Conservation (phyloP, 352 stramenopile genomes). For the Globisporangium camurandrum region DNA sequence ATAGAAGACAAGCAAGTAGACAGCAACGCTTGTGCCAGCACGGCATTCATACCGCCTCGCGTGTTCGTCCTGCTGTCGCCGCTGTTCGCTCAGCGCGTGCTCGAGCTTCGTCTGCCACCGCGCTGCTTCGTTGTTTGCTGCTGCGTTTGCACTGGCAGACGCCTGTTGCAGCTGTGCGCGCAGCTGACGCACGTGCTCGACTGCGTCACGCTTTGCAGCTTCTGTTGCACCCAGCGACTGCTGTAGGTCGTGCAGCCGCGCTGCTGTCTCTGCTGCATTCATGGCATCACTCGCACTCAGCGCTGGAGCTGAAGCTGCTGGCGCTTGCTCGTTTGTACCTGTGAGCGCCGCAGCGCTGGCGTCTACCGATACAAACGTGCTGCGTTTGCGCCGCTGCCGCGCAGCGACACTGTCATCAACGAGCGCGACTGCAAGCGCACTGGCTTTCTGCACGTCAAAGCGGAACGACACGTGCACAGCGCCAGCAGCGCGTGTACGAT, state of each 20-base stretch:
- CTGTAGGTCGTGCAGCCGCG: slow-evolving; percentile 19
- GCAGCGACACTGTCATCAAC: not conserved
- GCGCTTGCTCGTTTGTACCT: not conserved
- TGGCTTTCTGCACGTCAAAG: slow-evolving; percentile 51
- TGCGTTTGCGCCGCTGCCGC: not conserved
- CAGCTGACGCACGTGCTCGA: slow-evolving; percentile 40
- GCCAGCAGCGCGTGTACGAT: slow-evolving; percentile 16
- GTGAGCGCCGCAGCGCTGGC: not conserved
- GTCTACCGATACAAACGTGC: slow-evolving; percentile 5
- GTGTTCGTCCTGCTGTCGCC: slow-evolving; percentile 29
- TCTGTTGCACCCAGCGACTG: slow-evolving; percentile 21
- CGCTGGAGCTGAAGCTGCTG: not conserved
- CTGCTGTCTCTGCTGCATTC: slow-evolving; percentile 1
- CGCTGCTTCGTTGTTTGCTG: slow-evolving; percentile 21
- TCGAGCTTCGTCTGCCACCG: slow-evolving; percentile 56
- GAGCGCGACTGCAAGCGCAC: slow-evolving; percentile 3
- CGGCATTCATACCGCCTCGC: slow-evolving; percentile 19
- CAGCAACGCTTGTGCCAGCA: too few species aligned
- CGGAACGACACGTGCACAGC: slow-evolving; percentile 41
- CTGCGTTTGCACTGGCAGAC: slow-evolving; percentile 9
- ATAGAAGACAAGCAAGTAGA: too few species aligned
- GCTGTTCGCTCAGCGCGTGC: slow-evolving; percentile 38
- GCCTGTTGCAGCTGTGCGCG: slow-evolving; percentile 38
- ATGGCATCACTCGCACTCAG: not conserved
- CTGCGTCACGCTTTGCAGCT: slow-evolving; percentile 29